Base-by-base conservation (phyloP, 352 stramenopile species). In the Phytophthora kernoviae region DNA sequence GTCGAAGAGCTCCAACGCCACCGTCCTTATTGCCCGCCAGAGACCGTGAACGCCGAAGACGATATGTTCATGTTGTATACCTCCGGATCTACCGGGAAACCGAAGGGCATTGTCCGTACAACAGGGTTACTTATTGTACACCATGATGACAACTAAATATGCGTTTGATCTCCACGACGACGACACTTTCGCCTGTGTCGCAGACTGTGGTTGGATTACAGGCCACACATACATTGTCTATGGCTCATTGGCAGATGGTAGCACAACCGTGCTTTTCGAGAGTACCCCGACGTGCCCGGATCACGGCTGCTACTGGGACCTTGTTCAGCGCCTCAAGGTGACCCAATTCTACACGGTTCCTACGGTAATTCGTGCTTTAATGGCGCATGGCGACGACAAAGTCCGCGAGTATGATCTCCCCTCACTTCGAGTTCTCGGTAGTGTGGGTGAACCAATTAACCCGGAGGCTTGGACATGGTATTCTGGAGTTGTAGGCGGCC, bases 371-470 rank as follows among this genome's bases (percentile, higher is more conserved):
- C 54, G 54, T n/a, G 90, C 96, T 33, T 70, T 99, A n/a, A 99
- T 99, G 96, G 81, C 93, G 26, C 96, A 97, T 65, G 95, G 95
- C 37, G 75, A 93, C 60, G 87, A 97, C 22, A 73, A 85, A 32
- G 83, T 98, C 11, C 85, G 91, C 22, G 93, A 98, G 58, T 98
- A 99, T 77, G 94, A 99, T 71, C 82, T 96, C 47, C 97, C 83
- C 50, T 90, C 75, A 41, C 79, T 99, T 15, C 88, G 90, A 36
- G 81, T 99, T 24, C 76, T 99, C 9, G 96, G 96, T 21, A 98
- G 91, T 51, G 97, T 99, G 21, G 97, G 97, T 26, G 97, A 99
- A 79, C 97, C 96, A 2, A 99, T 99, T 79, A 99, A 99, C 77
- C 96, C 96, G 1, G 96, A 98, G 70, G 76, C 72, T 21, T 98